Base-by-base conservation (phyloP, 768 basidiomycete genomes). In the Mycena indigotica region DNA sequence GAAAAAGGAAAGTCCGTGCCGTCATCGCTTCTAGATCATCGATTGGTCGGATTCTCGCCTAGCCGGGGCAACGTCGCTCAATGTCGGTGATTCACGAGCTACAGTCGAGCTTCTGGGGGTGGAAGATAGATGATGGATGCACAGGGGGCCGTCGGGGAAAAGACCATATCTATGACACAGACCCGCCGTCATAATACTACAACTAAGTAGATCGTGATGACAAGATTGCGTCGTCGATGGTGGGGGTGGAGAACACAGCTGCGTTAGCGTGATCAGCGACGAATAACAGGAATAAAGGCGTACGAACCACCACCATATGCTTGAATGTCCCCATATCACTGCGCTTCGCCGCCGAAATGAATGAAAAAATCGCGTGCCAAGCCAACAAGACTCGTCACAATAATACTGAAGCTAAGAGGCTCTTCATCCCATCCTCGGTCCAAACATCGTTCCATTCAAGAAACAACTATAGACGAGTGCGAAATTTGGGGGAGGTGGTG, bases 351-450 rank as follows among this genome's bases (percentile, higher is more conserved):
- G 41, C n/a, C 6, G 41, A 44, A 44, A 44, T 44, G 41, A 44
- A 44, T 44, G 41, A 44, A 44, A 44, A 44, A 44, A 44, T 13
- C 41, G 41, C 41, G 41, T n/a, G n/a, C n/a, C 41, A 44, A 44
- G 21, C 23, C 41, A n/a, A n/a, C n/a, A n/a, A n/a, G n/a, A n/a
- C n/a, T n/a, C n/a, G n/a, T n/a, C n/a, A n/a, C n/a, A n/a, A n/a
- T n/a, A n/a, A n/a, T n/a, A n/a, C n/a, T n/a, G n/a, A n/a, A n/a
- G n/a, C n/a, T n/a, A n/a, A n/a, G n/a, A n/a, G n/a, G n/a, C n/a
- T n/a, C n/a, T n/a, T n/a, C n/a, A n/a, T n/a, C n/a, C n/a, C n/a
- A n/a, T n/a, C n/a, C n/a, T n/a, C n/a, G 17, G 32, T 35, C 32
- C 17, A 17, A 35, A 35, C 32, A 35, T 35, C 32, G 32, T 35